phyloP scores from a whole-genome alignment of 768 basidiomycete species.

The Suillus decipiens region DNA sequence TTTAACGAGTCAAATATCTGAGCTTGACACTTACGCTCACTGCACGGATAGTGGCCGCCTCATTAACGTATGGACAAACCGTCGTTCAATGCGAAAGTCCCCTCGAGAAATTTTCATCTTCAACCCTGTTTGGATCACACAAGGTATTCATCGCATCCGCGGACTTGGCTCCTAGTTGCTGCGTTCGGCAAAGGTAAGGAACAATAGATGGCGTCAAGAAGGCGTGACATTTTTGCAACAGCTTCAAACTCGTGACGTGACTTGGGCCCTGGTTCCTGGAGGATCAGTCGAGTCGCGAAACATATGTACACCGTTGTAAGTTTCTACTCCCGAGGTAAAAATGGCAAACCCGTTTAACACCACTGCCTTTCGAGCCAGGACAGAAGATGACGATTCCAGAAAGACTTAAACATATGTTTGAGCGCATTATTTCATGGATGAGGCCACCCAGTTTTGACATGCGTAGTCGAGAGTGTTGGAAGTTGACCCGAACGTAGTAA shows the following conservation, averaged over 20 bases:
- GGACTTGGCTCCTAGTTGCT: too few relatives aligned
- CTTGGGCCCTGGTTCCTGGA: not conserved
- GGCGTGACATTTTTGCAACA: not conserved
- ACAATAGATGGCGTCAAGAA: not conserved
- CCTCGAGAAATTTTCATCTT: too few relatives aligned
- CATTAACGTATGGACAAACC: too few relatives aligned
- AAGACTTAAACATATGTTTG: not conserved
- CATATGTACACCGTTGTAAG: not conserved
- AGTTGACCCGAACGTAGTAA: not conserved
- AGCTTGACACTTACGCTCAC: too few relatives aligned
- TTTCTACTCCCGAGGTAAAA: not conserved
- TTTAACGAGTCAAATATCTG: too few relatives aligned
- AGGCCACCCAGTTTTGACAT: slow-evolving; percentile 1
- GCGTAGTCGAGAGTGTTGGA: not conserved
- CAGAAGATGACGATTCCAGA: not conserved
- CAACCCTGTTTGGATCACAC: too few relatives aligned
- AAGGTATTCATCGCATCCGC: too few relatives aligned
- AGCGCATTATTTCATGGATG: not conserved
- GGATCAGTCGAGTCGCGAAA: not conserved
- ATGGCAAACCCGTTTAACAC: not conserved
- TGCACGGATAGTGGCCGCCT: too few relatives aligned
- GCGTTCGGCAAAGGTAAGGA: not conserved
- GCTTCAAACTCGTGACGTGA: not conserved
- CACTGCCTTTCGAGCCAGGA: slow-evolving; percentile 4
- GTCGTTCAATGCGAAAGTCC: too few relatives aligned